Evolutionary conservation across 768 basidiomycete species (phyloP).

Genomic region (Coprinopsis marcescibilis): DNA sequence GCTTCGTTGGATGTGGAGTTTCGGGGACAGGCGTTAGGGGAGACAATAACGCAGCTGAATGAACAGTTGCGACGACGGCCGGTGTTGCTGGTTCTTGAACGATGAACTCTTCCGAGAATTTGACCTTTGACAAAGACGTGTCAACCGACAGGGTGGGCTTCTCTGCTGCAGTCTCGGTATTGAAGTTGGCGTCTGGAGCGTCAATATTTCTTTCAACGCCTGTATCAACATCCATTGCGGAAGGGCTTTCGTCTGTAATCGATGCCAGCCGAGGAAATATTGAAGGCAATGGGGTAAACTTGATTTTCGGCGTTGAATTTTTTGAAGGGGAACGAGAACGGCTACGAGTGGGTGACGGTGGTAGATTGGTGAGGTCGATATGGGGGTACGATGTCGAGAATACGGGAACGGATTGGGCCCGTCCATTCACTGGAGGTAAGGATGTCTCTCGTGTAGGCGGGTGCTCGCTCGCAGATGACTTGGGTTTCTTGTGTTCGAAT

Average conservation of each 20-base stretch:
- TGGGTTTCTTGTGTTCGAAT: constrained; percentile 23
- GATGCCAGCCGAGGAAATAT: constrained; percentile 11
- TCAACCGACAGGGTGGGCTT: constrained; percentile 1
- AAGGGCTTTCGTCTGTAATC: constrained; percentile 18
- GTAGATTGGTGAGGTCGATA: constrained; percentile 40
- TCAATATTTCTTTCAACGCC: too few relatives aligned
- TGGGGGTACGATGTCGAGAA: constrained; percentile 28
- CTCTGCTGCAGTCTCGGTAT: too few relatives aligned
- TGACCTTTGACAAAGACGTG: not conserved
- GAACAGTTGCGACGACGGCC: not conserved
- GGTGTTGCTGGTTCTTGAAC: constrained; percentile 6
- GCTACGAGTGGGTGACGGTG: constrained; percentile 33
- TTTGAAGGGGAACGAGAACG: constrained; percentile 42
- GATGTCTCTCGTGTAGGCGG: not conserved
- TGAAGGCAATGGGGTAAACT: constrained; percentile 20
- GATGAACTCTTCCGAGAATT: constrained; percentile 15
- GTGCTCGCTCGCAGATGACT: constrained; percentile 13
- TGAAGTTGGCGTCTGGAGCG: too few relatives aligned
- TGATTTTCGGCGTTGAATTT: constrained; percentile 28
- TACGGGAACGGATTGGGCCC: constrained; percentile 43
- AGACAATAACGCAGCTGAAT: constrained; percentile 16
- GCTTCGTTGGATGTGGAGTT: constrained; percentile 30
- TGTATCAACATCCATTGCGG: constrained; percentile 21
- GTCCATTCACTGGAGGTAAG: constrained; percentile 21
- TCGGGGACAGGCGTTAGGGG: constrained; percentile 46